A percentile compares a stretch with the other conserved stretches of the same genome.
phyloP scores from a whole-genome alignment of 768 basidiomycete species.

The Sutorius australiensis region DNA sequence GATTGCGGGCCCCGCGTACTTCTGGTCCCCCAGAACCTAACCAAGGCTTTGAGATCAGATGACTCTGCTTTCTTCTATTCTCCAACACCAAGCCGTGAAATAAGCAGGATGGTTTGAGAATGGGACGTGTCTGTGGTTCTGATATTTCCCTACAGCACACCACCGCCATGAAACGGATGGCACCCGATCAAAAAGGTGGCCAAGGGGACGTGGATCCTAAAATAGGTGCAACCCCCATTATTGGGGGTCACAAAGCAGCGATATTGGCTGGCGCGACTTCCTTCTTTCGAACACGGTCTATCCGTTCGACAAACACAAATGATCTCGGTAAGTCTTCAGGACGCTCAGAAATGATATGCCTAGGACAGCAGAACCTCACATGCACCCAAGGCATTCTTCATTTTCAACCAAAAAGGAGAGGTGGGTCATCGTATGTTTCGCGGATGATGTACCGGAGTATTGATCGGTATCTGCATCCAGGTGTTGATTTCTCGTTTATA shows the following conservation, averaged over 20 bases:
- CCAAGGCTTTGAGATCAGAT: too few relatives aligned
- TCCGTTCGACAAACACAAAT: conserved; percentile 25
- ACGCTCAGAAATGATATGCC: neutral
- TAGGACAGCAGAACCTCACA: conserved; percentile 1
- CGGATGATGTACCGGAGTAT: neutral
- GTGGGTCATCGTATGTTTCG: conserved; percentile 42
- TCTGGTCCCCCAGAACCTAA: too few relatives aligned
- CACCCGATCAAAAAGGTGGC: too few relatives aligned
- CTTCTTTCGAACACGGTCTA: conserved; percentile 3
- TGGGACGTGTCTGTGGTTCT: neutral
- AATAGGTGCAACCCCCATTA: conserved; percentile 4
- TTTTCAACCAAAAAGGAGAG: conserved; percentile 99
- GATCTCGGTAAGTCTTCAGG: conserved; percentile 42
- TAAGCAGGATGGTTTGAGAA: neutral
- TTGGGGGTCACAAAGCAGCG: conserved; percentile 3
- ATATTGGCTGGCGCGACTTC: too few relatives aligned
- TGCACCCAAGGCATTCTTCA: conserved; percentile 85
- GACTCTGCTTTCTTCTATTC: neutral
- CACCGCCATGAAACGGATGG: too few relatives aligned
- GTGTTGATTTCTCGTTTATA: conserved; percentile 96
- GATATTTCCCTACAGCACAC: too few relatives aligned
- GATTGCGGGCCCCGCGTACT: neutral
- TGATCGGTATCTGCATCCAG: conserved; percentile 36
- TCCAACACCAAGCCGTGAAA: neutral
- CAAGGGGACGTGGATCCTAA: neutral